These are phyloP conservation scores for Euphorbia schlechtendalii DNA, from an alignment of 441 rosid species.

Conservation along the genomic window DNA sequence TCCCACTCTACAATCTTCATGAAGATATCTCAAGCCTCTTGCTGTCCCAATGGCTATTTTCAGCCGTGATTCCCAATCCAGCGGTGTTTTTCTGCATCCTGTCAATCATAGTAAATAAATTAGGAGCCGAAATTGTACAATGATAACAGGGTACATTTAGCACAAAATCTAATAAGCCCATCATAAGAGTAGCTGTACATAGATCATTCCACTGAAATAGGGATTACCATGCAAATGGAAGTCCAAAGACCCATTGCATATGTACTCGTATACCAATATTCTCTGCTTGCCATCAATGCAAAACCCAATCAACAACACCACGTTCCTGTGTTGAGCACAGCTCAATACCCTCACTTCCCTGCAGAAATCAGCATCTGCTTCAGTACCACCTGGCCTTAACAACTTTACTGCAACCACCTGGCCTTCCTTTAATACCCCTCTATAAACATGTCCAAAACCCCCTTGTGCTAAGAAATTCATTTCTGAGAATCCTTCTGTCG, in stretches of 20 bases:
- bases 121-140: neutral
- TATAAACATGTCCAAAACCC: slow-evolving; percentile 50
- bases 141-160: neutral
- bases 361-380: slow-evolving; percentile 60
- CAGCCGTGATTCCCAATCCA: slow-evolving; percentile 57
- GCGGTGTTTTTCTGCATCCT: slow-evolving; percentile 30
- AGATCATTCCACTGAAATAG: slow-evolving; percentile 1
- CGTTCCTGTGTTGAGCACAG: slow-evolving; percentile 71
- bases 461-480: slow-evolving; percentile 55
- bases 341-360: slow-evolving; percentile 65
- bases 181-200: neutral
- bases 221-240: slow-evolving; percentile 58
- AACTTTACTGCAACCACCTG: slow-evolving; percentile 64
- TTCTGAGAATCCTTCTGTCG: slow-evolving; percentile 56
- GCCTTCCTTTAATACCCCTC: slow-evolving; percentile 48
- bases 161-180: neutral
- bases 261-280: slow-evolving; percentile 59
- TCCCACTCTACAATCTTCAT: slow-evolving; percentile 78
- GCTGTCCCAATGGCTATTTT: slow-evolving; percentile 65
- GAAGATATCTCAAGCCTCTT: slow-evolving; percentile 62
- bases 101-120: slow-evolving; percentile 19
- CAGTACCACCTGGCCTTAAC: slow-evolving; percentile 36
- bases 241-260: slow-evolving; percentile 65
- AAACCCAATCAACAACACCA: slow-evolving; percentile 57
- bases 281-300: slow-evolving; percentile 46